Conservation (phyloP, 2,329 filamentous ascomycete species). For the Tolypocladium sp. region DNA sequence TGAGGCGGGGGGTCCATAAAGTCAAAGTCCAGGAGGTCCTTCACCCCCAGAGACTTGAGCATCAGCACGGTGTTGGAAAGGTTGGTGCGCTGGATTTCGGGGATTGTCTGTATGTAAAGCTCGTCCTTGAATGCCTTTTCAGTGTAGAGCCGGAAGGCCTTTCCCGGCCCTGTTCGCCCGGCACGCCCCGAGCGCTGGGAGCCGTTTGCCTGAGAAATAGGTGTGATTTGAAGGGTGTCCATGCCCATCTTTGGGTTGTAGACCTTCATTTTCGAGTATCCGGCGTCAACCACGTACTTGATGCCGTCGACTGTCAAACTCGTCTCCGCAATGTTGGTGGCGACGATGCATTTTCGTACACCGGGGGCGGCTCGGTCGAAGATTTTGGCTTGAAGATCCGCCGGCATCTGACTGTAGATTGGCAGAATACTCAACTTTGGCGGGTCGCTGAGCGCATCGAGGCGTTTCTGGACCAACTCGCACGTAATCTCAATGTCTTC, state of each 20-base stretch:
- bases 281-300: conserved; percentile 96
- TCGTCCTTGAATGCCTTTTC: conserved; percentile 94
- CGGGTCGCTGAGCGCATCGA: conserved; percentile 85
- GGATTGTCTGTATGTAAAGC: conserved; percentile 92
- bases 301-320: conserved; percentile 97
- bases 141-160: conserved; percentile 88
- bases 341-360: conserved; percentile 93
- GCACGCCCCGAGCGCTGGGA: conserved; percentile 90
- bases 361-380: conserved; percentile 87
- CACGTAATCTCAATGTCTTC: conserved; percentile 98
- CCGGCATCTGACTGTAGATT: conserved; percentile 99
- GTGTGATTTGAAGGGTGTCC: conserved; percentile 96
- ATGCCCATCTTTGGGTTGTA: conserved; percentile 99
- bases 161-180: conserved; percentile 88
- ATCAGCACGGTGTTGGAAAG: conserved; percentile 90
- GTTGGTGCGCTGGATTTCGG: conserved; percentile 95
- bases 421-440: conserved; percentile 91
- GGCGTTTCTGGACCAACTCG: conserved; percentile 78
- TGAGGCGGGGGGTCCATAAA: conserved; percentile 99
- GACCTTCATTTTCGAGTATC: conserved; percentile 95
- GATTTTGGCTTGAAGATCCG: conserved; percentile 94
- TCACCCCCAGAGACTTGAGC: conserved; percentile 88
- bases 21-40: conserved; percentile 90
- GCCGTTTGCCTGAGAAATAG: conserved; percentile 93
- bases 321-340: conserved; percentile 97